phyloP scores from a whole-genome alignment of 129 eudicot genomes.

The Rutidosis leptorrhynchoides region DNA sequence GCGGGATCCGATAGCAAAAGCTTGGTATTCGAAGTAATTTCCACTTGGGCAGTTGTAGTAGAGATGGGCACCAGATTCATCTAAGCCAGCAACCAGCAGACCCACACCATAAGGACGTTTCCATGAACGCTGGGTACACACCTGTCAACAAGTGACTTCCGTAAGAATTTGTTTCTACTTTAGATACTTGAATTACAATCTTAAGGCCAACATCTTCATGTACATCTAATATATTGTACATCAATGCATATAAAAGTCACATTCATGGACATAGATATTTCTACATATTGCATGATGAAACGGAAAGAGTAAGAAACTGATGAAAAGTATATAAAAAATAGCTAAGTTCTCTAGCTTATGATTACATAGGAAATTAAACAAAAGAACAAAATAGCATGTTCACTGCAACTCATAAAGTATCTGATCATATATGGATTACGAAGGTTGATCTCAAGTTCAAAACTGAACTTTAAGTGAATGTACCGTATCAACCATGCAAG shows the following conservation, averaged over 20 bases:
- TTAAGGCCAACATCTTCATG: background rate
- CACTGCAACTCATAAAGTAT: too few species aligned
- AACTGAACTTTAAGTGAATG: background rate
- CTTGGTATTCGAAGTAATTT: conserved; percentile 93
- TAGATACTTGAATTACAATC: background rate
- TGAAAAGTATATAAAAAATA: background rate
- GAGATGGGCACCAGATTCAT: conserved; percentile 95
- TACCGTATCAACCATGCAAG: background rate
- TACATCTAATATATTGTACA: background rate
- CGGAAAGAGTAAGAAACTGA: background rate
- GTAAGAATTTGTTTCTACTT: background rate
- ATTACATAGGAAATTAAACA: background rate
- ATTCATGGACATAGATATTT: background rate
- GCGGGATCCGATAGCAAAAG: conserved; percentile 96
- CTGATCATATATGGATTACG: too few species aligned
- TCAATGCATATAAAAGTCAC: background rate
- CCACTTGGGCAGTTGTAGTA: conserved; percentile 98
- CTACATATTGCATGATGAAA: background rate
- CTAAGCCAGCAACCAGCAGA: conserved; percentile 82
- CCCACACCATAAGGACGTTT: conserved; percentile 92
- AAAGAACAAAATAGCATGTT: background rate
- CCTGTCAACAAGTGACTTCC: conserved; percentile 39
- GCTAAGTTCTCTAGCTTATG: background rate
- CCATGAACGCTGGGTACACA: conserved; percentile 97
- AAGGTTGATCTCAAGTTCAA: background rate